phyloP scores from a whole-genome alignment of 805 yeast genomes.

The Candida tallmaniae region DNA sequence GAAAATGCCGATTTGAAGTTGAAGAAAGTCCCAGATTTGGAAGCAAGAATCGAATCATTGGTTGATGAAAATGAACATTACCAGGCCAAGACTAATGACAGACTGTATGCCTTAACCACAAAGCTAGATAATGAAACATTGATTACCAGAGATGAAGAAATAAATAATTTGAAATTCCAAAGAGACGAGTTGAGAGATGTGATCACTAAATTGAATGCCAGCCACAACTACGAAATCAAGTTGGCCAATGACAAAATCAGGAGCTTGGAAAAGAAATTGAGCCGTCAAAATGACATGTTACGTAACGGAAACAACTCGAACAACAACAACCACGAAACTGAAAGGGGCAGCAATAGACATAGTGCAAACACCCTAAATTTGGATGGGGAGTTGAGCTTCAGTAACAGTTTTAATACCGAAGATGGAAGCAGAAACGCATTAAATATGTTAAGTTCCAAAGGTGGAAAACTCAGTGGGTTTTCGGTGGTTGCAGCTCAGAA shows the following conservation, averaged over 20 bases:
- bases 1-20: slow-evolving; percentile 41
- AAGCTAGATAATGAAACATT: slow-evolving; percentile 4
- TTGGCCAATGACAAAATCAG: slow-evolving; percentile 31
- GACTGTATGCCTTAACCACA: slow-evolving; percentile 8
- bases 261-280: slow-evolving; percentile 26
- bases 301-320: slow-evolving; percentile 10
- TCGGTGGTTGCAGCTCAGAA: slow-evolving; percentile 32
- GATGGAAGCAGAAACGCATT: background rate
- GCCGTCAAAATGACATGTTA: slow-evolving; percentile 31
- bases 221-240: slow-evolving; percentile 32
- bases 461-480: slow-evolving; percentile 39
- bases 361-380: background rate
- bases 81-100: slow-evolving; percentile 1
- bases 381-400: background rate
- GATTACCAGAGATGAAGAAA: slow-evolving; percentile 16
- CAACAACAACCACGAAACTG: too few species aligned
- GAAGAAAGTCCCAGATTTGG: slow-evolving; percentile 43
- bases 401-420: background rate
- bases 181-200: slow-evolving; percentile 40
- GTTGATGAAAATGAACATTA: background rate
- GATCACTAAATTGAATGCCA: slow-evolving; percentile 32
- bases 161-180: slow-evolving; percentile 22
- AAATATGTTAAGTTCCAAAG: slow-evolving; percentile 10
- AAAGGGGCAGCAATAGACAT: background rate
- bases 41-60: slow-evolving; percentile 21